Evolutionary conservation across 2,329 filamentous ascomycete genomes (phyloP).

Genomic region (Colletotrichum musicola): DNA sequence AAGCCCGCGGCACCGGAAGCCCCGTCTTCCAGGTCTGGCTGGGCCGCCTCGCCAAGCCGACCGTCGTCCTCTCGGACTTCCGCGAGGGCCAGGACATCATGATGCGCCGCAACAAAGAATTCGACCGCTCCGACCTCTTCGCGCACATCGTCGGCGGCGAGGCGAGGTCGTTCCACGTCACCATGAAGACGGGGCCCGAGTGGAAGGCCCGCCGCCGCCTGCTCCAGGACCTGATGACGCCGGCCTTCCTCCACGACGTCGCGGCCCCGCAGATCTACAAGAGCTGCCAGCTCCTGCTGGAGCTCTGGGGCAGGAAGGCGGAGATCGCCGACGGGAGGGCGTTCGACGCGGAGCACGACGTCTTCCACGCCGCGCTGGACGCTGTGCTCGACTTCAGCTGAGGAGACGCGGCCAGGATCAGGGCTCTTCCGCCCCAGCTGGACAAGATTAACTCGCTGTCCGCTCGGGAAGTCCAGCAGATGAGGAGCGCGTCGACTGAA

Average conservation of each 20-base stretch:
- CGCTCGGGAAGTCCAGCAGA: too few relatives aligned
- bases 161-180: constrained; percentile 48
- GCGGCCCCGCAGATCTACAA: constrained; percentile 49
- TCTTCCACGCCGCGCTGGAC: constrained; percentile 48
- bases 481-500: too few relatives aligned
- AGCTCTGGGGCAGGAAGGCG: constrained; percentile 49
- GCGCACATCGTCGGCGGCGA: constrained; percentile 47
- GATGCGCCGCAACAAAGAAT: constrained; percentile 55
- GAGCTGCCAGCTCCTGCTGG: constrained; percentile 45
- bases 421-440: not conserved
- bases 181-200: constrained; percentile 44
- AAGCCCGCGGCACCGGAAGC: constrained; percentile 13
- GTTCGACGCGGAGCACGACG: constrained; percentile 46
- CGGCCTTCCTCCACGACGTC: constrained; percentile 48
- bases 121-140: constrained; percentile 50
- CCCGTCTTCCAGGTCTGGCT: constrained; percentile 63
- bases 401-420: constrained; percentile 27
- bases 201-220: constrained; percentile 50
- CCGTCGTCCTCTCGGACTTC: constrained; percentile 56
- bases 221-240: constrained; percentile 54
- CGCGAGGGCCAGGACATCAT: constrained; percentile 55
- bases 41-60: constrained; percentile 55
- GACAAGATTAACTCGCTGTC: not conserved
- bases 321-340: constrained; percentile 46
- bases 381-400: constrained; percentile 48